Base-by-base conservation (phyloP, 352 stramenopile genomes). In the Phytophthora chlamydospora region DNA sequence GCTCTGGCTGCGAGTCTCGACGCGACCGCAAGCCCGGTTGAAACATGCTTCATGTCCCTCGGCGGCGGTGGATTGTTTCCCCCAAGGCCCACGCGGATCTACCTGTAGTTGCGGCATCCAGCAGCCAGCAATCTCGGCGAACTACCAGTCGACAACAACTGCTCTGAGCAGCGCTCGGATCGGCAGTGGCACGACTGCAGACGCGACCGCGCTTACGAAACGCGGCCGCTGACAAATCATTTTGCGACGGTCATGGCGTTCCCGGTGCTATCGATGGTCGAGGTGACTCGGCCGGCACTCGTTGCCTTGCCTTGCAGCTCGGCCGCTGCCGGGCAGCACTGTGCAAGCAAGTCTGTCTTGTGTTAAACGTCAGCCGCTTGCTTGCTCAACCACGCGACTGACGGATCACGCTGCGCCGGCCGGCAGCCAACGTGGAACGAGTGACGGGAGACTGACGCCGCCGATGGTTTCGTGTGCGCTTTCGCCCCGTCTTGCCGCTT, bases 41-140 rank as follows among this genome's bases (percentile, higher is more conserved):
- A 63, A 63, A 63, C 55, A 63, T 63, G 54, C 21, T 45, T 50
- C 44, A 63, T 63, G 55, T 63, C 55, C 43, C 44, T 63, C 55
- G 7, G 16, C 55, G 35, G 24, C 17, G 8, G 34, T 55, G 42
- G 43, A 62, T 62, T 54, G 33, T 54, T 48, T 54, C 53, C 42
- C 39, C 41, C 46, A 24, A 41, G 29, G 29, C 5, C 44, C 16
- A 2, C 24, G 36, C 14, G 24, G 29, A 57, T 19, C 39, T 31
- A 42, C 36, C 17, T 21, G 38, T 16, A 19, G 21, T 17, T 16
- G 38, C n/a, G 38, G 38, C 12, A 8, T 42, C 27, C n/a, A 35
- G 39, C 29, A 10, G 1, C 11, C 5, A 38, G 27, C 14, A 50
- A 17, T 19, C 5, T 10, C 6, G 24, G 27, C 14, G 36, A 17